Base-by-base conservation (phyloP, 345 rosid species). In the Salix koriyanagi region DNA sequence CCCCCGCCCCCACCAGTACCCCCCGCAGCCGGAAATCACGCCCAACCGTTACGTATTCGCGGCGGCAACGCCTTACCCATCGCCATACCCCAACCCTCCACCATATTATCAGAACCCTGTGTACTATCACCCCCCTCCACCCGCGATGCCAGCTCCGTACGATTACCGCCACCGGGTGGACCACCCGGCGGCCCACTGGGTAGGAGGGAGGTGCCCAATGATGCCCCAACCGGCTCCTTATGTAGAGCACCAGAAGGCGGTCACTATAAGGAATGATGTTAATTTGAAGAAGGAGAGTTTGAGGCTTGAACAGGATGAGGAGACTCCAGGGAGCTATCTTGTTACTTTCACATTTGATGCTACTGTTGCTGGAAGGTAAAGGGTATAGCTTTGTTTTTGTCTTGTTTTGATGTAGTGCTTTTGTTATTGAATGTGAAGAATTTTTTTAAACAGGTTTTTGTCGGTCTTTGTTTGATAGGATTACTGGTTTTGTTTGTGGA, bases 291-390 rank as follows among this genome's bases (percentile, higher is more conserved):
- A 91, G 88, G 99, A 96, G 81, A 86, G 86, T 73, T 83, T 96
- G 86, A 82, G 78, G 83, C 79, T 96, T 32, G 94, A 85, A 73
- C 67, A 88, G 15, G 99, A 96, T 72, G 89, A 84, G 52, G 90
- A 90, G 32, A 32, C 44, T 75, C 90, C 94, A 14, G 97, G 94
- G 79, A 87, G 84, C 73, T 88, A 85, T 61, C 86, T 96, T 69
- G 91, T 94, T 83, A 75, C 98, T 13, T 96, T 96, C 85, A 90
- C 92, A 60, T 96, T 96, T 83, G 99, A 96, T 84, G 98, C 99
- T 19, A 89, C 96, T 42, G 97, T 91, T 78, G 83, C 89, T 64
- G 95, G 98, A 39, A 90, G 99, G 98, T 93, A 82, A 72, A 50
- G 72, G 23, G 10, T 72, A 25, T 54, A 54, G 60, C 39, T 71